phyloP scores from a whole-genome alignment of 257 asterid genomes.

The Jaltomata sinuosa region DNA sequence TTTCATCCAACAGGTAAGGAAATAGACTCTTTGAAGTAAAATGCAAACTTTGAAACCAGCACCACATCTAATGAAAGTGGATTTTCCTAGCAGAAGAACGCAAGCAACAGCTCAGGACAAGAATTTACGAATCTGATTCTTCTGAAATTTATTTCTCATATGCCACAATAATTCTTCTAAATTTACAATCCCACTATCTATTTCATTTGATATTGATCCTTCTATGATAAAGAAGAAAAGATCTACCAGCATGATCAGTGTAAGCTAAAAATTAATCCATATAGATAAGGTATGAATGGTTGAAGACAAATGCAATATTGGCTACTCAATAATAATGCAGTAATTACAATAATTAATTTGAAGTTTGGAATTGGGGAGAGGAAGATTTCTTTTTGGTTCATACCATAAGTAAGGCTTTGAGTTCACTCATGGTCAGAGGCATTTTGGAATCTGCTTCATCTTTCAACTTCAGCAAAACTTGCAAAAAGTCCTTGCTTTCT shows the following conservation, averaged over 20 bases:
- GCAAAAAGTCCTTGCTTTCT: constrained; percentile 47
- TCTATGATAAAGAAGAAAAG: neutral
- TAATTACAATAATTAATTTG: neutral
- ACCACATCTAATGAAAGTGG: neutral
- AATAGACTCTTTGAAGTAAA: neutral
- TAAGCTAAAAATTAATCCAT: neutral
- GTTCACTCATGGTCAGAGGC: constrained; percentile 43
- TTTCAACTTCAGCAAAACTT: constrained; percentile 38
- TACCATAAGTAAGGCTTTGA: constrained; percentile 79
- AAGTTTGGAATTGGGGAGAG: neutral
- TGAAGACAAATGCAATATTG: neutral
- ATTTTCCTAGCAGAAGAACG: neutral
- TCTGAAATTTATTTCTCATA: neutral
- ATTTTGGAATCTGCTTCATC: constrained; percentile 41
- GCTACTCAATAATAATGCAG: neutral
- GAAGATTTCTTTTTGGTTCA: neutral
- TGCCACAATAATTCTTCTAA: neutral
- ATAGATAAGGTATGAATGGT: neutral
- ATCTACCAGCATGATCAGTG: neutral
- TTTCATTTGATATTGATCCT: neutral
- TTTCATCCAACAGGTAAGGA: neutral
- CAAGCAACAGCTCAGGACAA: neutral
- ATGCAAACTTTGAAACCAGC: neutral
- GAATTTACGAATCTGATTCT: neutral
- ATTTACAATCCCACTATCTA: neutral